phyloP scores from a whole-genome alignment of 495 filamentous ascomycete species.

The Penicillium diatomitis region DNA sequence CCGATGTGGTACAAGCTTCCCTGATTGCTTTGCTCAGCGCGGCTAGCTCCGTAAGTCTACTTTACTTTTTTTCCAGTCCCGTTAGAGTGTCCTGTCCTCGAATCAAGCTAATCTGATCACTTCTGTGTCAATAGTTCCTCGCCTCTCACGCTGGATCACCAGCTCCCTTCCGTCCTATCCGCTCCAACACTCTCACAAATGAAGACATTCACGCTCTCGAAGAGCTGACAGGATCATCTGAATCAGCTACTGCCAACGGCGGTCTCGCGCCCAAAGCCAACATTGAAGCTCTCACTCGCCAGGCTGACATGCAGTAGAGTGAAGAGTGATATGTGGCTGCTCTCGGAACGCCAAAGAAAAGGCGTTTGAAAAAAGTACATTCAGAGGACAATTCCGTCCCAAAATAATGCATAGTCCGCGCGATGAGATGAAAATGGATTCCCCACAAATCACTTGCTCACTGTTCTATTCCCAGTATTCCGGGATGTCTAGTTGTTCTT shows the following conservation, averaged over 20 bases:
- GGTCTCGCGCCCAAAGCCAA: conserved; percentile 22
- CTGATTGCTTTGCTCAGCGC: conserved; percentile 83
- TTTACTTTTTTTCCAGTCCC: neutral
- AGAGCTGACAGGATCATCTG: conserved; percentile 20
- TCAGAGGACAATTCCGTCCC: too few species aligned
- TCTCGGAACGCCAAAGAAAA: too few species aligned
- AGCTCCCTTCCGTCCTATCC: conserved; percentile 39
- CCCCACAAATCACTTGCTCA: too few species aligned
- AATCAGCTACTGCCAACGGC: conserved; percentile 13
- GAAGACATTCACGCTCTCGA: conserved; percentile 40
- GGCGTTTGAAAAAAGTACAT: too few species aligned
- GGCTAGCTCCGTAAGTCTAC: conserved; percentile 69
- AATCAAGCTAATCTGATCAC: too few species aligned
- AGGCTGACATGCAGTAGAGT: conserved; percentile 25
- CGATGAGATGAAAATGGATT: neutral
- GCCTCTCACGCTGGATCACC: conserved; percentile 37
- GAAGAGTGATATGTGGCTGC: neutral
- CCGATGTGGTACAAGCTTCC: conserved; percentile 88
- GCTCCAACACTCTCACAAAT: conserved; percentile 36
- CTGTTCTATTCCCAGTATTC: too few species aligned
- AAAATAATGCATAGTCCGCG: conserved; percentile 17
- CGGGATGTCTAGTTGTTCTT: too few species aligned
- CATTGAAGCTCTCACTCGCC: conserved; percentile 27
- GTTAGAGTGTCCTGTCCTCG: conserved; percentile 6
- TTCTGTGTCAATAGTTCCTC: conserved; percentile 27